phyloP scores from a whole-genome alignment of 176 grass and related monocot genomes.

The Zoysia pacifica region DNA sequence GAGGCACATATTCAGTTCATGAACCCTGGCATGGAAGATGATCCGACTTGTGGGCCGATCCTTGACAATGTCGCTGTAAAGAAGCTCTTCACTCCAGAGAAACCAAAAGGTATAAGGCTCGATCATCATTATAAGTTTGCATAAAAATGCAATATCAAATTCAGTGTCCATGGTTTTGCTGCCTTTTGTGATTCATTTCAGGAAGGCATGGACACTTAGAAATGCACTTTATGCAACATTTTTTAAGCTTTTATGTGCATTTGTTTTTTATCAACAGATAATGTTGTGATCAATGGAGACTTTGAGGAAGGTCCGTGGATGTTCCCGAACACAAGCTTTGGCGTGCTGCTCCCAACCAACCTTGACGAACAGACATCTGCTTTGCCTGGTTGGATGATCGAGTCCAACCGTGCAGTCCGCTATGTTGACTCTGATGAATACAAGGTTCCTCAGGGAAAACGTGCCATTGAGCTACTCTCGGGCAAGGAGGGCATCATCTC shows the following conservation, averaged over 20 bases:
- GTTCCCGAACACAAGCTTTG: constrained; percentile 88
- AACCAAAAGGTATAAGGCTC: constrained; percentile 54
- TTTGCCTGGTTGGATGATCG: constrained; percentile 85
- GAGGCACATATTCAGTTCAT: constrained; percentile 66
- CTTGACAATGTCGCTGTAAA: constrained; percentile 90
- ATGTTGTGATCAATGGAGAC: constrained; percentile 81
- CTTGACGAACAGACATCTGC: constrained; percentile 84
- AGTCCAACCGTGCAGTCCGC: constrained; percentile 90
- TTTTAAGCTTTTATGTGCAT: neutral
- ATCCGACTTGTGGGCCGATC: constrained; percentile 93
- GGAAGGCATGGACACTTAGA: neutral
- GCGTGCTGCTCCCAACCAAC: constrained; percentile 91
- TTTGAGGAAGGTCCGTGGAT: constrained; percentile 99
- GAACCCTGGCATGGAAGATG: constrained; percentile 98
- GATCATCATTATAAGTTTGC: neutral
- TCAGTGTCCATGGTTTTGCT: neutral
- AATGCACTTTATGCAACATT: neutral
- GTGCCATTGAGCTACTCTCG: constrained; percentile 87
- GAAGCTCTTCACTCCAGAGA: constrained; percentile 87
- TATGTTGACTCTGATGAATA: constrained; percentile 81
- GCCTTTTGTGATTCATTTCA: neutral
- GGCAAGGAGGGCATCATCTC: constrained; percentile 99
- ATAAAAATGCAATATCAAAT: neutral
- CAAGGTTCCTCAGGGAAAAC: constrained; percentile 84
- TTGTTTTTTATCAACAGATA: constrained; percentile 57